Percentiles rank a stretch among this genome's conserved stretches.
Evolutionary conservation across 2,329 filamentous ascomycete species (phyloP).

Genomic region (Didymella pinodella): DNA sequence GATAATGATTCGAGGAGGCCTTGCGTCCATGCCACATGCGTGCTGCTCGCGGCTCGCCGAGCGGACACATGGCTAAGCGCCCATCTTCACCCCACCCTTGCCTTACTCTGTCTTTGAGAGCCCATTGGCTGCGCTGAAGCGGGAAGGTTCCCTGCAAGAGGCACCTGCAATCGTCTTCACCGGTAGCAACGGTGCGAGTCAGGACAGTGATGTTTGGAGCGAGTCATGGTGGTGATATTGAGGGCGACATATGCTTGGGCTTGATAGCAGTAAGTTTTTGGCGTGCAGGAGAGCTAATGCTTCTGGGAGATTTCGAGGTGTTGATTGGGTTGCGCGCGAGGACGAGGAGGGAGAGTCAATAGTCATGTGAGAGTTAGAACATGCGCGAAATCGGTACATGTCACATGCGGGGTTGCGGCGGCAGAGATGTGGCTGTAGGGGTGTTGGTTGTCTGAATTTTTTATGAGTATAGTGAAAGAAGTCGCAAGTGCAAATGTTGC

Average conservation of each 20-base stretch:
- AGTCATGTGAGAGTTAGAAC: constrained; percentile 6
- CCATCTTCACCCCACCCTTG: constrained; percentile 21
- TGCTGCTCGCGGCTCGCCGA: not conserved
- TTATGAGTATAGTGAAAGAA: not conserved
- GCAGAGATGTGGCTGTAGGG: not conserved
- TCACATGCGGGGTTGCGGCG: constrained; percentile 3
- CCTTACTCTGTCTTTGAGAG: constrained; percentile 2
- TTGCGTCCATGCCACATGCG: not conserved
- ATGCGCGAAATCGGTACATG: not conserved
- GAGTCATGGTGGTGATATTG: not conserved
- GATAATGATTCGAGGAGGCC: too few species aligned
- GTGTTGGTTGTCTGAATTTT: not conserved
- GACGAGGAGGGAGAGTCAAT: not conserved
- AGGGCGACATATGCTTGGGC: not conserved
- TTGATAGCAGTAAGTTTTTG: not conserved
- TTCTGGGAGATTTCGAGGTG: not conserved
- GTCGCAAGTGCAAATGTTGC: not conserved
- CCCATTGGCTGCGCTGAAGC: constrained; percentile 33
- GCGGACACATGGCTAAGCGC: constrained; percentile 24
- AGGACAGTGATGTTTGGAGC: not conserved
- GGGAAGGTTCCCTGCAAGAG: constrained; percentile 39
- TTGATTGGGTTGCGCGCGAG: not conserved
- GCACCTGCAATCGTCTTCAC: constrained; percentile 14
- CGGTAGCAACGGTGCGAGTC: constrained; percentile 8
- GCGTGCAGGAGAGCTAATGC: not conserved